phyloP scores from a whole-genome alignment of 2,329 filamentous ascomycete species.

The Karstenula rhodostoma region DNA sequence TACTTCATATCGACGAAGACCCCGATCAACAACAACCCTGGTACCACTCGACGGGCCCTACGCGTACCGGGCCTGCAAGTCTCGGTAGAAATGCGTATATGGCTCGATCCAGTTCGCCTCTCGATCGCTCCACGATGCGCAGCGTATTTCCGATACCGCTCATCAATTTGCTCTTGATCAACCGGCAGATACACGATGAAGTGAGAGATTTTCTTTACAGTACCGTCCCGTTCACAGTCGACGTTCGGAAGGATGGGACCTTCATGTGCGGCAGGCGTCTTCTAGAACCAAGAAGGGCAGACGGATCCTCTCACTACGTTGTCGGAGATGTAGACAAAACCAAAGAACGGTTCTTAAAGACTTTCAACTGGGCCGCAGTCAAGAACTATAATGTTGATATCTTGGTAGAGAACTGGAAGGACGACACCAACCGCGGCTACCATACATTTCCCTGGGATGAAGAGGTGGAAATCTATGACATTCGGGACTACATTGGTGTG shows the following conservation, averaged over 20 bases:
- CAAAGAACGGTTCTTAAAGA: conserved; percentile 34
- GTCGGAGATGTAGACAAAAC: conserved; percentile 26
- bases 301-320: conserved; percentile 32
- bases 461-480: conserved; percentile 49
- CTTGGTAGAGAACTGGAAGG: conserved; percentile 35
- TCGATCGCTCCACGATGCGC: conserved; percentile 6
- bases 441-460: conserved; percentile 34
- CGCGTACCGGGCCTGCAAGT: conserved; percentile 1
- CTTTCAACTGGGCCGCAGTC: conserved; percentile 38
- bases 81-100: neutral
- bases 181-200: conserved; percentile 37
- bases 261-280: conserved; percentile 45
- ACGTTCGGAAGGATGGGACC: conserved; percentile 41
- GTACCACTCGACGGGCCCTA: neutral
- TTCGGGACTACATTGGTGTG: conserved; percentile 44
- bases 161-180: conserved; percentile 34
- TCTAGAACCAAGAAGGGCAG: conserved; percentile 37
- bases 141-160: conserved; percentile 31
- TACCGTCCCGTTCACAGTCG: conserved; percentile 39
- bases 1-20: conserved; percentile 18
- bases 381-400: conserved; percentile 47
- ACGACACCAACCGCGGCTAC: neutral
- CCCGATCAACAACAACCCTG: conserved; percentile 6
- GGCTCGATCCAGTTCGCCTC: neutral
- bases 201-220: conserved; percentile 41